Conservation (phyloP, 2,329 filamentous ascomycete species). For the Colletotrichum godetiae region DNA sequence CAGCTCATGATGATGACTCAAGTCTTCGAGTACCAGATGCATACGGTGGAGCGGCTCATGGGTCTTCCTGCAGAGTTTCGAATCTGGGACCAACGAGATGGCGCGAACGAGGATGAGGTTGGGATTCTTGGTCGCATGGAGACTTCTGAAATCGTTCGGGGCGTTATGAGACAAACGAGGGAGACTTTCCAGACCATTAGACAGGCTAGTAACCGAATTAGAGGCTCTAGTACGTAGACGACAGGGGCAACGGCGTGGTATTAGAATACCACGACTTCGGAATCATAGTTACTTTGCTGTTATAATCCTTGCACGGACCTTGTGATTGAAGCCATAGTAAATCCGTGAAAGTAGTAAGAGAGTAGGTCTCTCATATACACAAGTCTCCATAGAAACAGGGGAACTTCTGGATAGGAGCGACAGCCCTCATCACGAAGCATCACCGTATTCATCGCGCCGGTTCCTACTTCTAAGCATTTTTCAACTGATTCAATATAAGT, state of each 20-base stretch:
- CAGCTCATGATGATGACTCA: slow-evolving; percentile 1
- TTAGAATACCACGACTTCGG: background rate
- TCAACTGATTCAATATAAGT: too few species aligned
- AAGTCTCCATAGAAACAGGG: too few species aligned
- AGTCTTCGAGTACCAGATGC: slow-evolving; percentile 1
- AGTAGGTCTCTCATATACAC: background rate
- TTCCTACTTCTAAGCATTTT: too few species aligned
- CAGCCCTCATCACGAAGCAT: too few species aligned
- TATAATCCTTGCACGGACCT: too few species aligned
- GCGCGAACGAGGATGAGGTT: background rate
- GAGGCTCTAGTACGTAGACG: background rate
- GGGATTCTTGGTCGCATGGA: background rate
- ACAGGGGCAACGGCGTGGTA: background rate
- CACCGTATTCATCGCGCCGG: too few species aligned
- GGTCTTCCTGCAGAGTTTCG: background rate
- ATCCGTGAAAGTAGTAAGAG: background rate
- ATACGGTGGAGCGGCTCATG: background rate
- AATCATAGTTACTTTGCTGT: background rate
- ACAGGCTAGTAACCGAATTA: background rate
- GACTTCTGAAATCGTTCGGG: background rate
- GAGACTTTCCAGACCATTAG: background rate
- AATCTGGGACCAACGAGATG: background rate
- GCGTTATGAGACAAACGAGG: background rate
- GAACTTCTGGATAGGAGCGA: too few species aligned
- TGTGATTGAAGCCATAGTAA: too few species aligned